These are phyloP conservation scores for Phytopythium delawarense DNA, from an alignment of 352 stramenopile species.

Conservation along the genomic window DNA sequence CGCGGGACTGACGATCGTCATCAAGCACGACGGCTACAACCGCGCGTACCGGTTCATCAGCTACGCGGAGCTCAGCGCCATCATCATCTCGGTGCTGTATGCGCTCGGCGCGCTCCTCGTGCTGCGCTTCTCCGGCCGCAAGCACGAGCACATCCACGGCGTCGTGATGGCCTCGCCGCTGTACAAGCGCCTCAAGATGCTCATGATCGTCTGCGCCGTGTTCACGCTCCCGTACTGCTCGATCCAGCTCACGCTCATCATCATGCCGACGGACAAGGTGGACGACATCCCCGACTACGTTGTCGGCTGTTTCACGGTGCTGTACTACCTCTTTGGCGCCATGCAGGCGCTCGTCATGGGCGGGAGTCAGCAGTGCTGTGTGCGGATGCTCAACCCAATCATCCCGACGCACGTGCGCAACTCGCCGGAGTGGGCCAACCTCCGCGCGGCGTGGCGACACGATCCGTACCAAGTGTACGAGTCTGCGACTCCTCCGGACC, in stretches of 20 bases:
- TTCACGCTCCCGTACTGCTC: constrained; percentile 69
- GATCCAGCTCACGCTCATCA: constrained; percentile 44
- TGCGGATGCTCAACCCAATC: constrained; percentile 44
- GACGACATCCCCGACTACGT: constrained; percentile 51
- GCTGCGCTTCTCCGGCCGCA: constrained; percentile 41
- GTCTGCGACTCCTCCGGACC: constrained; percentile 20
- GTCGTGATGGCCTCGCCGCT: constrained; percentile 63
- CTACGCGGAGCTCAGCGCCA: constrained; percentile 37
- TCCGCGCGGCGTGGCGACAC: constrained; percentile 27
- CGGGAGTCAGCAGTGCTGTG: constrained; percentile 57
- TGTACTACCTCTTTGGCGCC: constrained; percentile 64
- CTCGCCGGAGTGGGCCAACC: constrained; percentile 40
- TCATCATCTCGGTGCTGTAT: constrained; percentile 52
- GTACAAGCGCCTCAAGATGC: constrained; percentile 60
- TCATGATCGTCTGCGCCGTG: constrained; percentile 56
- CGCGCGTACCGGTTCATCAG: constrained; percentile 45
- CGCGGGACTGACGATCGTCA: constrained; percentile 30
- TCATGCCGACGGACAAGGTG: constrained; percentile 30
- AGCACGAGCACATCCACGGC: constrained; percentile 69
- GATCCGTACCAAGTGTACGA: constrained; percentile 36
- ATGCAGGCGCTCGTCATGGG: constrained; percentile 64
- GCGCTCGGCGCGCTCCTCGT: constrained; percentile 33
- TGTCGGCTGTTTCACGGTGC: constrained; percentile 48
- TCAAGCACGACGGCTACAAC: constrained; percentile 49
- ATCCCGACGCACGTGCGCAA: constrained; percentile 51